Evolutionary conservation across 148 eudicot genomes (phyloP), one percentile per base, ranked within the genome.

Genomic region (Rhododendron mucronatum): DNA sequence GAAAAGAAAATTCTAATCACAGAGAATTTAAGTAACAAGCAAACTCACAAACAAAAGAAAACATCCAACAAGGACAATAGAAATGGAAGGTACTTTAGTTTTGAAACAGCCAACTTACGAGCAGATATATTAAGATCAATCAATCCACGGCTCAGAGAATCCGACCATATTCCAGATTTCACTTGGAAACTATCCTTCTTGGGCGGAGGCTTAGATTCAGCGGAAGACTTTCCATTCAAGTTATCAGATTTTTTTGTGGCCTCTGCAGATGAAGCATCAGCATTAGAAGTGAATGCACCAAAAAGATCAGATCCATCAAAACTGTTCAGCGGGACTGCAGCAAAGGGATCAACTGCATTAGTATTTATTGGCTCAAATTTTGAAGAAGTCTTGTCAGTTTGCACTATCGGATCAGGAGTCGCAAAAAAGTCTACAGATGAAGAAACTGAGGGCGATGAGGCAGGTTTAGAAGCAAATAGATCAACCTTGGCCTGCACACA

Each of bases 101-200:
- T 30, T 26, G 41, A 14, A 50, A 33, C 74, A 80, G 78, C 50
- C 44, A 88, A 92, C 98, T 93, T 93, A 95, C 99, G 96, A 85
- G 98, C 98, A 93, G 98, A 83, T 88, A 97, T 97, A 88, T 97
- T 97, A 37, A 97, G 96, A 91, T 97, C 99, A 90, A 97, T 97
- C 82, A 97, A 81, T 74, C 99, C 99, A 86, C 98, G 98, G 90
- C 96, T 97, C 86, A 97, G 88, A 83, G 98, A 93, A 90, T 97
- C 99, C 48, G 99, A 94, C 99, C 99, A 97, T 85, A 97, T 92
- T 86, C 98, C 98, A 87, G 98, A 97, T 88, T 95, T 97, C 59
- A 97, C 99, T 90, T 93, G 96, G 87, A 95, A 97, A 74, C 61
- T 82, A 41, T 85, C 92, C 89, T 86, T 92, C 83, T 93, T 94